A percentile compares a stretch with the other conserved stretches of the same genome.
These are phyloP conservation scores for Pichia occidentalis DNA, from an alignment of 805 yeast genomes.

Conservation along the genomic window DNA sequence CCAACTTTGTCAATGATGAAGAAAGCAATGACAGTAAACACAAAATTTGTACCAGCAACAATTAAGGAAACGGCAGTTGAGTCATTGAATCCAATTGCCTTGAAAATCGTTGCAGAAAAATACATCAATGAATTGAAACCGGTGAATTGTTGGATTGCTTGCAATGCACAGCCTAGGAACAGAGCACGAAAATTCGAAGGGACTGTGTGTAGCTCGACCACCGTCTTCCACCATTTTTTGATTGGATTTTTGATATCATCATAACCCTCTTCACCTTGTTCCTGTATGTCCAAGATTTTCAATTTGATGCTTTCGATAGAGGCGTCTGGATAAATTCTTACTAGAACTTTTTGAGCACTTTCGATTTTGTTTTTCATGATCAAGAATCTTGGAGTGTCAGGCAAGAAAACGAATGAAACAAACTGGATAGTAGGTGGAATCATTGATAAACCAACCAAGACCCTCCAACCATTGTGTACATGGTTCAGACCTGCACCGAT, in stretches of 20 bases:
- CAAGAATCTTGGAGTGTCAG: conserved; percentile 50
- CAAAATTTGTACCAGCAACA: conserved; percentile 90
- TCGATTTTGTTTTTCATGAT: conserved; percentile 37
- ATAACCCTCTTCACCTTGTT: conserved; percentile 37
- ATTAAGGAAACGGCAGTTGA: conserved; percentile 93
- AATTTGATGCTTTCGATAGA: conserved; percentile 53
- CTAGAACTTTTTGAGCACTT: conserved; percentile 36
- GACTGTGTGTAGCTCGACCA: conserved; percentile 54
- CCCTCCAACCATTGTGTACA: conserved; percentile 44
- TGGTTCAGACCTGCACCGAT: conserved; percentile 43
- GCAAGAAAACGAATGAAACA: conserved; percentile 39
- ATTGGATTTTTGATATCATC: conserved; percentile 33
- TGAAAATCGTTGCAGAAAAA: conserved; percentile 87
- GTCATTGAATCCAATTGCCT: conserved; percentile 80
- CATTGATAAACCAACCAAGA: conserved; percentile 44
- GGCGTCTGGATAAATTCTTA: conserved; percentile 33
- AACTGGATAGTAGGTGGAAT: conserved; percentile 45
- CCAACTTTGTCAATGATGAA: conserved; percentile 83
- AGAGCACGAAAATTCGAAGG: conserved; percentile 87
- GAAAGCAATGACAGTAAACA: conserved; percentile 81
- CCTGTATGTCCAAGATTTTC: conserved; percentile 61
- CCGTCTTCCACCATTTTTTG: conserved; percentile 50
- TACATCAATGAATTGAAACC: conserved; percentile 97
- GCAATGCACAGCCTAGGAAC: conserved; percentile 84
- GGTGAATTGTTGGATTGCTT: conserved; percentile 93